Conservation (phyloP, 176 grass and related monocot species). For the Canna indica region DNA sequence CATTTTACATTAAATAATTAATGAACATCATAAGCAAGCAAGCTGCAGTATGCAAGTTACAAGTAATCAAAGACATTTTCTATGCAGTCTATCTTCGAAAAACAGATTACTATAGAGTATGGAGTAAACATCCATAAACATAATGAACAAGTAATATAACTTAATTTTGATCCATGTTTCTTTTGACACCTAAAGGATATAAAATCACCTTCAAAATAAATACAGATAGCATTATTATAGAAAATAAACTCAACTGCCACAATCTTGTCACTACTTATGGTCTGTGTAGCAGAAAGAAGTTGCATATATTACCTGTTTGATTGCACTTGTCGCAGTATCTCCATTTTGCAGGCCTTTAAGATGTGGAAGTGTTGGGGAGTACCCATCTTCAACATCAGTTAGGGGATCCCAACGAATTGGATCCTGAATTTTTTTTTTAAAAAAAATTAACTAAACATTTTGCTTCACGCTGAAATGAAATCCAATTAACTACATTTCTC, state of each 20-base stretch:
- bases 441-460: conserved; percentile 1
- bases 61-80: neutral
- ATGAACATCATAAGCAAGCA: neutral
- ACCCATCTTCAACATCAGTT: conserved; percentile 91
- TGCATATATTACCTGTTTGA: conserved; percentile 69
- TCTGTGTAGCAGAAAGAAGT: neutral
- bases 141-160: neutral
- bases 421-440: conserved; percentile 39
- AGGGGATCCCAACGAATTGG: conserved; percentile 97
- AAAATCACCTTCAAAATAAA: neutral
- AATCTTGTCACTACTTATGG: neutral
- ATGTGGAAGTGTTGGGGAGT: conserved; percentile 98
- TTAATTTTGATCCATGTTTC: neutral
- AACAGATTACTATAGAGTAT: too few relatives aligned
- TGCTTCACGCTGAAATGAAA: neutral
- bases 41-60: too few relatives aligned
- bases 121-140: neutral
- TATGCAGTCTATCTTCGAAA: too few relatives aligned
- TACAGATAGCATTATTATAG: neutral
- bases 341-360: conserved; percentile 99
- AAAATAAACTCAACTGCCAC: neutral
- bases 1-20: neutral
- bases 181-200: too few relatives aligned
- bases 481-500: neutral
- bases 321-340: conserved; percentile 97